A percentile compares a stretch with the other conserved stretches of the same genome.
Evolutionary conservation across 192 early-diverging fungal species (phyloP).

Genomic region (Coemansia erecta): DNA sequence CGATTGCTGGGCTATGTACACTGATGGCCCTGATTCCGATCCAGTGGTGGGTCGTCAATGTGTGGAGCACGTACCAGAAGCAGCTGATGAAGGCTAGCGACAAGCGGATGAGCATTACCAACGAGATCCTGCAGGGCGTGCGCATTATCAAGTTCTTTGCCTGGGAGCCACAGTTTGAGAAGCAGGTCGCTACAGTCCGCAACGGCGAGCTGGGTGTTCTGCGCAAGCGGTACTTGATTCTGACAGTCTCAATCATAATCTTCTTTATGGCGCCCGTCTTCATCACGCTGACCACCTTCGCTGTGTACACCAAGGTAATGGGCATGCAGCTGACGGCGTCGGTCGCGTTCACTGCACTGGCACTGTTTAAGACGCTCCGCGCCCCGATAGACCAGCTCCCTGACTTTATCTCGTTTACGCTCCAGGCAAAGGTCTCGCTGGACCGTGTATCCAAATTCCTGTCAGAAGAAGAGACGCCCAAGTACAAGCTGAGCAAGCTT

Average conservation of each 20-base stretch:
- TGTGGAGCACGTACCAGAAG: slow-evolving; percentile 58
- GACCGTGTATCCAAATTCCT: slow-evolving; percentile 75
- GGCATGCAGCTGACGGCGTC: slow-evolving; percentile 59
- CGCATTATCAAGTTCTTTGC: slow-evolving; percentile 90
- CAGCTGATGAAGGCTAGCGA: slow-evolving; percentile 64
- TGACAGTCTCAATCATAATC: slow-evolving; percentile 53
- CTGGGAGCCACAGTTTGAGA: slow-evolving; percentile 74
- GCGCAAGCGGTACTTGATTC: slow-evolving; percentile 31
- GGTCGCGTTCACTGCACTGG: slow-evolving; percentile 67
- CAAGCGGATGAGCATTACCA: slow-evolving; percentile 72
- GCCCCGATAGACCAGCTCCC: slow-evolving; percentile 44
- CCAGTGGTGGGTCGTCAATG: slow-evolving; percentile 52
- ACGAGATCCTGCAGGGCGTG: slow-evolving; percentile 85
- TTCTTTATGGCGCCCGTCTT: slow-evolving; percentile 60
- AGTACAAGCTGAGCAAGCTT: slow-evolving; percentile 30
- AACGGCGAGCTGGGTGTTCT: slow-evolving; percentile 60
- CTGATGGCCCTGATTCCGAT: slow-evolving; percentile 64
- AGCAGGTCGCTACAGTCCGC: slow-evolving; percentile 62
- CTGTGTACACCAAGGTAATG: slow-evolving; percentile 62
- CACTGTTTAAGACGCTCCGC: slow-evolving; percentile 67
- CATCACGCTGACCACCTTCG: slow-evolving; percentile 62
- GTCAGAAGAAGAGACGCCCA: slow-evolving; percentile 65
- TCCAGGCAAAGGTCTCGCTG: slow-evolving; percentile 65
- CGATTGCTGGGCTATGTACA: slow-evolving; percentile 67
- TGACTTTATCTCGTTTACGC: slow-evolving; percentile 61